These are phyloP conservation scores for Pascua guehoae DNA, from an alignment of 1,284 basidiomycete genomes.

Conservation along the genomic window DNA sequence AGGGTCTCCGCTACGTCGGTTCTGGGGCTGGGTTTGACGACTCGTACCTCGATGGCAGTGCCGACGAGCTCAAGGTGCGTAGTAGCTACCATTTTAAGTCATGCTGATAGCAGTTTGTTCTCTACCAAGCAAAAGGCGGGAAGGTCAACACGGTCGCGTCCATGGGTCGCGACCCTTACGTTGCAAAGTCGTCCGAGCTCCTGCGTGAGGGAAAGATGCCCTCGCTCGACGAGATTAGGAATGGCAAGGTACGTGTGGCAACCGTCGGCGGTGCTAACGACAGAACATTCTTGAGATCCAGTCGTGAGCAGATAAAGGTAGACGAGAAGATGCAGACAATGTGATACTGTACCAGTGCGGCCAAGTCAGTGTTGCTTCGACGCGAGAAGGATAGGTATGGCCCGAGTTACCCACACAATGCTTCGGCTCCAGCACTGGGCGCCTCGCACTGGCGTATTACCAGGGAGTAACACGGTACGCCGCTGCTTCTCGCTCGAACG, in stretches of 20 bases:
- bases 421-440: no score
- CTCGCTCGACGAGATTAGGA: slow-evolving; percentile 65
- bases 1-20: slow-evolving; percentile 78
- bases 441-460: no score
- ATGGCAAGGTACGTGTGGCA: slow-evolving; percentile 48
- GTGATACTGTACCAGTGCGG: no score
- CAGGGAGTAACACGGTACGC: no score
- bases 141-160: slow-evolving; percentile 78
- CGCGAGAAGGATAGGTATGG: no score
- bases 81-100: background rate
- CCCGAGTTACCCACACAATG: no score
- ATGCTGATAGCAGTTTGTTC: slow-evolving; percentile 61
- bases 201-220: slow-evolving; percentile 78
- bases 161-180: slow-evolving; percentile 58
- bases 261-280: background rate
- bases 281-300: slow-evolving; percentile 41
- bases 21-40: slow-evolving; percentile 63
- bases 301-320: background rate
- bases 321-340: no score
- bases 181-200: slow-evolving; percentile 75
- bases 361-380: no score
- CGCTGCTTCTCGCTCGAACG: no score
- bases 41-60: slow-evolving; percentile 70
- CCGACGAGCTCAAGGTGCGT: slow-evolving; percentile 69
- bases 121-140: slow-evolving; percentile 76